These are phyloP conservation scores for Telopea speciosissima DNA, from an alignment of 177 flowering plant species.

Conservation along the genomic window DNA sequence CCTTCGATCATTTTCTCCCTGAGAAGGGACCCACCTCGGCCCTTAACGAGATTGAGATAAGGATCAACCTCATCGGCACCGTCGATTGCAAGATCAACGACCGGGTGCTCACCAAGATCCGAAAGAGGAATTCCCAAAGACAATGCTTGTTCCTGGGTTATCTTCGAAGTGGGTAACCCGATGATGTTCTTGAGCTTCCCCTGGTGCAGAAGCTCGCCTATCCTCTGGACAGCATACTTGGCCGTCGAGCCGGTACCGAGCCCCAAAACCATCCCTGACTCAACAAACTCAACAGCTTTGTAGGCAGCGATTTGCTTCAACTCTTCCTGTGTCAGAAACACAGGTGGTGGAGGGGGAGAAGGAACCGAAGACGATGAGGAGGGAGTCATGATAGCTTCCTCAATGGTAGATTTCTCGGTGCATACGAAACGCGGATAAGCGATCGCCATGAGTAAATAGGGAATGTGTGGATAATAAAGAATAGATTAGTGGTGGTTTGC, in stretches of 20 bases:
- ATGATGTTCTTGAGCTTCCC: constrained; percentile 30
- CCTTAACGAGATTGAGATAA: constrained; percentile 50
- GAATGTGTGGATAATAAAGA: background rate
- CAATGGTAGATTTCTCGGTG: background rate
- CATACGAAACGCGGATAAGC: constrained; percentile 2
- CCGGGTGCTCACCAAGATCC: constrained; percentile 26
- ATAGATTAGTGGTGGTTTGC: too few species aligned
- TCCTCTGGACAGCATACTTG: constrained; percentile 25
- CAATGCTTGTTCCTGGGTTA: constrained; percentile 27
- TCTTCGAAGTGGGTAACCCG: constrained; percentile 32
- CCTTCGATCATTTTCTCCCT: constrained; percentile 76
- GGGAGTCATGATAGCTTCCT: background rate
- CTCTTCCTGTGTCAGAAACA: constrained; percentile 27
- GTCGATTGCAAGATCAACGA: constrained; percentile 26
- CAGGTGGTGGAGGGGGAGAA: background rate
- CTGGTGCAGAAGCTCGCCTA: constrained; percentile 24
- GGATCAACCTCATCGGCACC: constrained; percentile 37
- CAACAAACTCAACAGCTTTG: constrained; percentile 33
- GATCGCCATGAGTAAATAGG: background rate
- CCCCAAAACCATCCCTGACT: constrained; percentile 38
- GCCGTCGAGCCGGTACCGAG: constrained; percentile 42
- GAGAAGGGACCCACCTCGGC: constrained; percentile 66
- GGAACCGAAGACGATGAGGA: background rate
- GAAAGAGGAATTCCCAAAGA: constrained; percentile 31
- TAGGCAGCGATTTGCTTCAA: constrained; percentile 34